Evolutionary conservation across 192 early-diverging fungal genomes (phyloP).

Genomic region (Funneliformis geosporum): DNA sequence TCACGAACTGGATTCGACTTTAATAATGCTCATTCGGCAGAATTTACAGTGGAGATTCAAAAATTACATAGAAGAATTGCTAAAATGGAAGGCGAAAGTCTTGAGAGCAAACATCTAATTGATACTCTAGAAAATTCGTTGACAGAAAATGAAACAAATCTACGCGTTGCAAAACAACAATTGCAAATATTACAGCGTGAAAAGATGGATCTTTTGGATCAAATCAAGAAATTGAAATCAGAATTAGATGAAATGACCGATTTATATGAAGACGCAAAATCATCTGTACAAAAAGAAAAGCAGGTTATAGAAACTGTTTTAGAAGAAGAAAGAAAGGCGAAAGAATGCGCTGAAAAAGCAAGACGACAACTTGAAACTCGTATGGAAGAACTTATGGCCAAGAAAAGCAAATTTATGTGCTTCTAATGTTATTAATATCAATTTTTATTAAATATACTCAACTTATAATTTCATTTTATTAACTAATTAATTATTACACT

Average conservation of each 20-base stretch:
- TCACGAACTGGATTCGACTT: constrained; percentile 8
- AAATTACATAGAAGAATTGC: constrained; percentile 41
- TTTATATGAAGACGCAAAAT: constrained; percentile 33
- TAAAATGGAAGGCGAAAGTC: constrained; percentile 41
- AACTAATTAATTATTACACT: too few species aligned
- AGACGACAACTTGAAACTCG: constrained; percentile 50
- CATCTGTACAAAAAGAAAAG: constrained; percentile 40
- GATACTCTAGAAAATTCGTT: constrained; percentile 46
- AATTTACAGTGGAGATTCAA: constrained; percentile 30
- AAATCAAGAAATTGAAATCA: constrained; percentile 42
- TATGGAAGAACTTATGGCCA: constrained; percentile 60
- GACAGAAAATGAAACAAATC: constrained; percentile 44
- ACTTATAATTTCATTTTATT: too few species aligned
- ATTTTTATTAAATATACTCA: background rate
- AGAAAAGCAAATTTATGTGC: constrained; percentile 62
- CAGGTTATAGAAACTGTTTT: constrained; percentile 41
- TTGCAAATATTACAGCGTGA: constrained; percentile 41
- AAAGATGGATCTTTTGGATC: constrained; percentile 36
- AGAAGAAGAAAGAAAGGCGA: constrained; percentile 47
- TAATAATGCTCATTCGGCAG: background rate
- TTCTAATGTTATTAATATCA: constrained; percentile 39
- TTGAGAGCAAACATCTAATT: constrained; percentile 37
- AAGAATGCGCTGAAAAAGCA: constrained; percentile 57
- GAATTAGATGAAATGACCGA: constrained; percentile 40
- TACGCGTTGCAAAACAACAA: constrained; percentile 45